These are phyloP conservation scores for Kalanchoe fedtschenkoi DNA, from an alignment of 164 flowering plant genomes.

Conservation along the genomic window DNA sequence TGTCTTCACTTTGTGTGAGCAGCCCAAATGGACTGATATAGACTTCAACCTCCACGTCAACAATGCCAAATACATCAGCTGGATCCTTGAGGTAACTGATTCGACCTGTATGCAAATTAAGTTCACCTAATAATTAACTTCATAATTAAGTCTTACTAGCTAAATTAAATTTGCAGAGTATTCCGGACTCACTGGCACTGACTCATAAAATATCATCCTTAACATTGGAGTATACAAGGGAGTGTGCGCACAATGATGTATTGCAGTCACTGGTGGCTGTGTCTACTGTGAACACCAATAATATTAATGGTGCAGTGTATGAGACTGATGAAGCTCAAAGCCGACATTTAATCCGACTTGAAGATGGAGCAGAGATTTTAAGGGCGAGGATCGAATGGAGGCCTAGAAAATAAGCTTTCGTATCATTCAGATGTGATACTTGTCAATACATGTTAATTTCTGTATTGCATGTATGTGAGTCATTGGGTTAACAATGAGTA, in stretches of 20 bases:
- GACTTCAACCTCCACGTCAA: neutral
- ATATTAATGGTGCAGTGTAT: neutral
- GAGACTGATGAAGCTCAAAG: neutral
- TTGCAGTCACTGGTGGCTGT: neutral
- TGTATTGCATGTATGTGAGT: too few relatives aligned
- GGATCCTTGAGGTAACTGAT: conserved; percentile 8
- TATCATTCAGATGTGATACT: too few relatives aligned
- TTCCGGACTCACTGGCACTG: neutral
- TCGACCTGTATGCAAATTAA: too few relatives aligned
- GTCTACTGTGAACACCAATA: neutral
- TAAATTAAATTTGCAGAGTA: neutral
- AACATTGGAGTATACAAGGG: neutral
- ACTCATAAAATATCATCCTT: neutral
- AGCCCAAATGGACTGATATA: conserved; percentile 9
- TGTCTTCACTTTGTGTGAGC: neutral
- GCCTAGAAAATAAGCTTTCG: neutral
- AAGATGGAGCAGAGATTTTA: neutral
- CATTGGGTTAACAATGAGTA: too few relatives aligned
- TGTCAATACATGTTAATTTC: too few relatives aligned
- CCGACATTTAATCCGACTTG: neutral
- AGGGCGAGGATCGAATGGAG: neutral
- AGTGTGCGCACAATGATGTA: neutral
- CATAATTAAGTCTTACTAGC: too few relatives aligned
- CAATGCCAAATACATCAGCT: neutral
- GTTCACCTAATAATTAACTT: too few relatives aligned